A percentile compares a stretch with the other conserved stretches of the same genome.
These are phyloP conservation scores for Apiospora koreana DNA, from an alignment of 2,329 filamentous ascomycete species.

Conservation along the genomic window DNA sequence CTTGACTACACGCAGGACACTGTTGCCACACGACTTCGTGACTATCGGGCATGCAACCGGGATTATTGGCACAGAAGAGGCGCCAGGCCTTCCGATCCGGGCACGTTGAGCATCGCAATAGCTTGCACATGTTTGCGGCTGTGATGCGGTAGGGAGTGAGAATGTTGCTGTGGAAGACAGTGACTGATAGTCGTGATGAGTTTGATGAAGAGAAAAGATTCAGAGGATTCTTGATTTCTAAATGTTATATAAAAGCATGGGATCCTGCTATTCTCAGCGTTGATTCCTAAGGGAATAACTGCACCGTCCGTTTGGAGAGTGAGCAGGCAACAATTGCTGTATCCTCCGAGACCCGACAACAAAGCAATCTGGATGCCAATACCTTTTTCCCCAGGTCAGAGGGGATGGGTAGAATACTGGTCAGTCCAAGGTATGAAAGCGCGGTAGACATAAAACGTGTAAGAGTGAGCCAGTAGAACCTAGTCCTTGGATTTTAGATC, in stretches of 20 bases:
- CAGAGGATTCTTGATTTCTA: too few relatives aligned
- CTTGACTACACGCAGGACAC: neutral
- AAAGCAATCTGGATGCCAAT: neutral
- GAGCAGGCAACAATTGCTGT: neutral
- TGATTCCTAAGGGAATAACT: neutral
- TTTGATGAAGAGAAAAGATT: neutral
- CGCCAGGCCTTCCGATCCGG: neutral
- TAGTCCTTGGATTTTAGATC: too few relatives aligned
- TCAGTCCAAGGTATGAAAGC: too few relatives aligned
- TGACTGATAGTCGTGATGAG: neutral
- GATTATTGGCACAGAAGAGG: neutral
- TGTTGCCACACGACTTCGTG: neutral
- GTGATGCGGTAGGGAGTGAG: too few relatives aligned
- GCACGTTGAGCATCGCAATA: neutral
- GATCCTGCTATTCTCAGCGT: neutral
- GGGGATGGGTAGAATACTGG: too few relatives aligned
- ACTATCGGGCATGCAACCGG: neutral
- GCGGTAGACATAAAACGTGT: too few relatives aligned
- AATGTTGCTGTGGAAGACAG: too few relatives aligned
- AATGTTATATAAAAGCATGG: neutral
- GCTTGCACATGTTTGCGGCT: neutral
- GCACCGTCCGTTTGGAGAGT: neutral
- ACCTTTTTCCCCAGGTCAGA: too few relatives aligned
- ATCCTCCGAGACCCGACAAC: neutral
- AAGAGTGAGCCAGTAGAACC: too few relatives aligned